A percentile compares a stretch with the other conserved stretches of the same genome.
Evolutionary conservation across 257 asterid genomes (phyloP).

Genomic region (Solanum chilense): DNA sequence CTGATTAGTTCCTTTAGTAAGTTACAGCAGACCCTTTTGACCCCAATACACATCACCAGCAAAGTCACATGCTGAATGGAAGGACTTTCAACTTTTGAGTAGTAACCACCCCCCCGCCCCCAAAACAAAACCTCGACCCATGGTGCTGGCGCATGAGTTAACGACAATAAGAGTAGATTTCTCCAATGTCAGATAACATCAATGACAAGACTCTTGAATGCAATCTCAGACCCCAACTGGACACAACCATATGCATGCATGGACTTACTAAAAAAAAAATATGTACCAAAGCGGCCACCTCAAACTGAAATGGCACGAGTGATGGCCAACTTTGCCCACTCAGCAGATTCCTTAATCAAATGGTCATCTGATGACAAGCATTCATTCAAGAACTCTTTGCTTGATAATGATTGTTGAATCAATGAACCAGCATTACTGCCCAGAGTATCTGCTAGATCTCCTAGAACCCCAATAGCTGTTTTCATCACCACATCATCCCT

Average conservation of each 20-base stretch:
- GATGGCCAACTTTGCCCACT: constrained; percentile 94
- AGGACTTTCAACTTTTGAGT: neutral
- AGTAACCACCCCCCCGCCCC: neutral
- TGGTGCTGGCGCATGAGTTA: constrained; percentile 70
- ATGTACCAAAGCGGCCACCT: constrained; percentile 34
- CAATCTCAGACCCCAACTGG: constrained; percentile 55
- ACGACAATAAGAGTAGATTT: constrained; percentile 46
- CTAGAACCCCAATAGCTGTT: constrained; percentile 88
- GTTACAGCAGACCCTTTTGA: constrained; percentile 6
- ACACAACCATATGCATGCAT: constrained; percentile 85
- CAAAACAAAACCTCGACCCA: constrained; percentile 29
- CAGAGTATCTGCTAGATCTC: constrained; percentile 87
- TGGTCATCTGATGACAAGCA: constrained; percentile 86
- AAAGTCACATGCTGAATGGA: neutral
- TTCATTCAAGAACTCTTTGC: constrained; percentile 79
- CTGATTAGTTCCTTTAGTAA: constrained; percentile 13
- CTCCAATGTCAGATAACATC: constrained; percentile 47
- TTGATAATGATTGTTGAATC: constrained; percentile 68
- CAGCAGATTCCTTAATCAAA: constrained; percentile 88
- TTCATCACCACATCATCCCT: constrained; percentile 95
- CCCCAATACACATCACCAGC: neutral
- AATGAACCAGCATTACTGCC: constrained; percentile 80
- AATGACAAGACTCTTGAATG: constrained; percentile 52
- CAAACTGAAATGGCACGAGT: constrained; percentile 83
- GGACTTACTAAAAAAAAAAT: constrained; percentile 27